Percentiles rank a stretch among this genome's conserved stretches.
phyloP scores from a whole-genome alignment of 2,329 filamentous ascomycete species.

The Aspergillus hortae region DNA sequence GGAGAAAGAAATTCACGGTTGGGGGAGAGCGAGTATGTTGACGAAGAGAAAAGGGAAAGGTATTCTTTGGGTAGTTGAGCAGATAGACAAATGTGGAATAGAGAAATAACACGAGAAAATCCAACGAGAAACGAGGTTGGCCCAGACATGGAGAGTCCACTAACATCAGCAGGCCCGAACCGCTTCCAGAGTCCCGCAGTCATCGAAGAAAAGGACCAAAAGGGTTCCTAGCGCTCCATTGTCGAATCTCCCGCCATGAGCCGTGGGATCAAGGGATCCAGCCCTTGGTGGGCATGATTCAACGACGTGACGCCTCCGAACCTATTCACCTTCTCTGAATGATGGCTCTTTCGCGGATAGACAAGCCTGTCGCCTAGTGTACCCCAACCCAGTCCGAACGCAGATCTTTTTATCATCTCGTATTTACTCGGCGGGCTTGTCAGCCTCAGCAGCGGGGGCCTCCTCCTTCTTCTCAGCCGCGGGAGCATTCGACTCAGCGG shows the following conservation, averaged over 20 bases:
- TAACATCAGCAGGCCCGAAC: constrained; percentile 10
- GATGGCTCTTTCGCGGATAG: constrained; percentile 10
- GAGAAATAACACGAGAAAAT: constrained; percentile 12
- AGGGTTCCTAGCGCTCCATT: background rate
- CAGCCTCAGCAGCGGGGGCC: constrained; percentile 37
- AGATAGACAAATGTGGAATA: constrained; percentile 22
- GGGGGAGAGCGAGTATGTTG: constrained; percentile 11
- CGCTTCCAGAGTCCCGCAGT: constrained; percentile 1
- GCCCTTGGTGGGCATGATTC: constrained; percentile 5
- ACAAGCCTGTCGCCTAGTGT: constrained; percentile 8
- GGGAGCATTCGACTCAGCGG: constrained; percentile 49
- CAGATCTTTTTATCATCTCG: constrained; percentile 30
- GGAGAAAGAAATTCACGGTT: constrained; percentile 13
- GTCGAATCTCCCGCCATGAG: background rate
- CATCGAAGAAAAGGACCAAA: constrained; percentile 2
- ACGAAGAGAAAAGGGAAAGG: constrained; percentile 17
- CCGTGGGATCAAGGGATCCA: background rate
- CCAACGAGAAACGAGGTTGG: constrained; percentile 17
- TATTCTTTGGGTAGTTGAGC: constrained; percentile 25
- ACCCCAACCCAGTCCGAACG: constrained; percentile 19
- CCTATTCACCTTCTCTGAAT: constrained; percentile 2
- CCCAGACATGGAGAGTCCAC: constrained; percentile 12
- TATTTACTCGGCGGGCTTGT: constrained; percentile 45
- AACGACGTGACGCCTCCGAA: constrained; percentile 4
- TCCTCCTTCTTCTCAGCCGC: constrained; percentile 43